phyloP scores from a whole-genome alignment of 2,329 filamentous ascomycete genomes.

The Paecilomyces sp. region DNA sequence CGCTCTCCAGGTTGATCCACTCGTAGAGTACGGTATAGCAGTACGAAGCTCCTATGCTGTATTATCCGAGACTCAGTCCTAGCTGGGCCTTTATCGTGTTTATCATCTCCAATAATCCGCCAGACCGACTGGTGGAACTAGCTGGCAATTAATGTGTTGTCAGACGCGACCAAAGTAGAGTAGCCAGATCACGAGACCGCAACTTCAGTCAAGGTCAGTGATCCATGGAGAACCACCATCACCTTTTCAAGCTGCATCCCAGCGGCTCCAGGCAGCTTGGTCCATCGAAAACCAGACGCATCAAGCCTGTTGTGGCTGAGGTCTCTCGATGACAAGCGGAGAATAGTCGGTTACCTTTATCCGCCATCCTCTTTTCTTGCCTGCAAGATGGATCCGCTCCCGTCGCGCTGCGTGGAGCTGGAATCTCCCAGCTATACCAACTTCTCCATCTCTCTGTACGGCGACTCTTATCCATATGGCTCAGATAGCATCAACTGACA shows the following conservation, averaged over 20 bases:
- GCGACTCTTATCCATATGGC: neutral
- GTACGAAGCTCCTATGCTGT: neutral
- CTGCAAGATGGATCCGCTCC: conserved; percentile 16
- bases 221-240: neutral
- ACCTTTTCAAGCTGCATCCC: neutral
- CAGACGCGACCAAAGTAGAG: neutral
- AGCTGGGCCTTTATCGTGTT: neutral
- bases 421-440: conserved; percentile 46
- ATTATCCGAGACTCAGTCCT: neutral
- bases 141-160: neutral
- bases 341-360: neutral
- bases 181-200: conserved; percentile 1
- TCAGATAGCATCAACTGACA: conserved; percentile 8
- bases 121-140: neutral
- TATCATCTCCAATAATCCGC: neutral
- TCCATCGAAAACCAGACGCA: neutral
- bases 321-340: neutral
- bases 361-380: neutral
- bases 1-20: no score
- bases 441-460: conserved; percentile 49
- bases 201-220: neutral
- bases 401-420: conserved; percentile 43
- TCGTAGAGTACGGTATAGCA: no score
- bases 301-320: neutral
- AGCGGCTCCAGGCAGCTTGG: neutral